phyloP scores from a whole-genome alignment of 305 asterid species.

The Plantago coronopus region DNA sequence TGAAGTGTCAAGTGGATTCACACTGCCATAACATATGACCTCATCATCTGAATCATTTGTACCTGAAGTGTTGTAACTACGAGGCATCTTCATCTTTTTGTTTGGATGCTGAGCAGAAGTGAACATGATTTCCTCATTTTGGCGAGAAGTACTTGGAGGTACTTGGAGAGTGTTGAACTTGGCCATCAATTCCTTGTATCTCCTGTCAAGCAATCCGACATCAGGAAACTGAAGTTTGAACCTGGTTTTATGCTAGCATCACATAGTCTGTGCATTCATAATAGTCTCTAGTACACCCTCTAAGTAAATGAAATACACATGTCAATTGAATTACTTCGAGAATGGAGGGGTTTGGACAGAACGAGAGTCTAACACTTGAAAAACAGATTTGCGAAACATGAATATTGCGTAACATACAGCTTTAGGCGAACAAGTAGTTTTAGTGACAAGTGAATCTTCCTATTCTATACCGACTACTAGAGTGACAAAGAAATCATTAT shows the following conservation, averaged over 20 bases:
- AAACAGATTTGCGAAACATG: too few species aligned
- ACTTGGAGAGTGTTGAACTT: constrained; percentile 60
- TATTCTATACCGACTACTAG: too few species aligned
- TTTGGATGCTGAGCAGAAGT: constrained; percentile 28
- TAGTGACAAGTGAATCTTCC: too few species aligned
- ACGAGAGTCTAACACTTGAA: too few species aligned
- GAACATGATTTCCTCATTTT: constrained; percentile 23
- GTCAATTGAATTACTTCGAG: neutral
- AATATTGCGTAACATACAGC: too few species aligned
- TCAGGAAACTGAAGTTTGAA: neutral
- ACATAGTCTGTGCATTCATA: too few species aligned
- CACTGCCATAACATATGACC: constrained; percentile 39
- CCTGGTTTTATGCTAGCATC: too few species aligned
- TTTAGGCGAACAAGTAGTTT: too few species aligned
- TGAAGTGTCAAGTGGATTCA: constrained; percentile 28
- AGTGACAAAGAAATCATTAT: too few species aligned
- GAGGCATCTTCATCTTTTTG: constrained; percentile 16
- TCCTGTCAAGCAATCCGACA: constrained; percentile 39
- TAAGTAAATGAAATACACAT: neutral
- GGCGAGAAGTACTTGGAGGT: constrained; percentile 23
- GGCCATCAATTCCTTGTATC: constrained; percentile 88
- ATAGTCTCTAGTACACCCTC: too few species aligned
- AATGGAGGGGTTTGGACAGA: neutral
- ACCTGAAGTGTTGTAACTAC: constrained; percentile 19
- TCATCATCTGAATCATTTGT: constrained; percentile 43